Evolutionary conservation across 1,284 basidiomycete species (phyloP).

Genomic region (Schizophyllum commune): DNA sequence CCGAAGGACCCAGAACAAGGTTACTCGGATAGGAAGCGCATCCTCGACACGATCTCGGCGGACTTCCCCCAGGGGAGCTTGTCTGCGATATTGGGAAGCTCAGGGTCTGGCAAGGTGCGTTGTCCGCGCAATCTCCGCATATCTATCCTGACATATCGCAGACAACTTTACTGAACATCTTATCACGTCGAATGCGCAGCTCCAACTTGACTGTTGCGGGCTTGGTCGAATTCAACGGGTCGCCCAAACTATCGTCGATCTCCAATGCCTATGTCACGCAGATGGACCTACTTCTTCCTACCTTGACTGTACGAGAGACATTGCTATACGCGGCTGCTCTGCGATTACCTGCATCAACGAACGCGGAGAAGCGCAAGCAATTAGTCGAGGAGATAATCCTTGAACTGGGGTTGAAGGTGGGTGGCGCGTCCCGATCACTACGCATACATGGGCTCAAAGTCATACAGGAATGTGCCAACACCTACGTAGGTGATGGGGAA

Average conservation of each 20-base stretch:
- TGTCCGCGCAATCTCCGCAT: background rate
- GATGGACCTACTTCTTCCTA: slow-evolving; percentile 11
- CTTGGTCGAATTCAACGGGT: slow-evolving; percentile 8
- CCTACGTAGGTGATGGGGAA: slow-evolving; percentile 33
- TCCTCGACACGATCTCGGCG: background rate
- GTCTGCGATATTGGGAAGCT: slow-evolving; percentile 12
- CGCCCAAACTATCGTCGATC: slow-evolving; percentile 12
- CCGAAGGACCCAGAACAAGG: background rate
- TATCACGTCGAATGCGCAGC: slow-evolving; percentile 9
- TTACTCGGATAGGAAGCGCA: background rate
- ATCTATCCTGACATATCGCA: background rate
- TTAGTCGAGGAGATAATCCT: slow-evolving; percentile 44
- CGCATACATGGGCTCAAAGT: background rate
- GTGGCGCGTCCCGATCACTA: background rate
- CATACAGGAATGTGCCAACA: slow-evolving; percentile 30
- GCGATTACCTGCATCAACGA: slow-evolving; percentile 32
- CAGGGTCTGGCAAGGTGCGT: slow-evolving; percentile 7
- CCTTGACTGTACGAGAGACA: slow-evolving; percentile 36
- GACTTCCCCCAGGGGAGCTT: background rate
- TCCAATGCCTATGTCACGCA: slow-evolving; percentile 12
- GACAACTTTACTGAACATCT: slow-evolving; percentile 13
- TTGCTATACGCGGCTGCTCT: slow-evolving; percentile 38
- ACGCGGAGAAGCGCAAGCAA: slow-evolving; percentile 19
- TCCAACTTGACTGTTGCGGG: slow-evolving; percentile 9
- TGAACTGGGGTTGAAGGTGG: slow-evolving; percentile 36